Evolutionary conservation across 2,329 filamentous ascomycete genomes (phyloP).

Genomic region (Mycocentrospora acerina): DNA sequence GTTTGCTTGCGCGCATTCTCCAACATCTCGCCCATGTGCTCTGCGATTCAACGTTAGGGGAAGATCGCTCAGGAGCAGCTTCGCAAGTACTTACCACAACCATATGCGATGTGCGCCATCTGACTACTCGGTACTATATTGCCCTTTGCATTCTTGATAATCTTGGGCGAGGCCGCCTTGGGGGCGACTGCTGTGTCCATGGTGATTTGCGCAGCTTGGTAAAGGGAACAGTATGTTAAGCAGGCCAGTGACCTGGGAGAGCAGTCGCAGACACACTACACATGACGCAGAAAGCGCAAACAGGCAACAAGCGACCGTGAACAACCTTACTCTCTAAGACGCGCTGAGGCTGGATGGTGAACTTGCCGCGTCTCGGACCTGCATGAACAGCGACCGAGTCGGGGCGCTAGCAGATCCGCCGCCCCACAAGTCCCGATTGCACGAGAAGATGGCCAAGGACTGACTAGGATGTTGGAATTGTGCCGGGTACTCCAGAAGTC

Average conservation of each 20-base stretch:
- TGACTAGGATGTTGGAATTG: too few species aligned
- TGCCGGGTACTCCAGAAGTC: too few species aligned
- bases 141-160: conserved; percentile 46
- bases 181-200: conserved; percentile 45
- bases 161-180: conserved; percentile 47
- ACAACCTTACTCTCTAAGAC: neutral
- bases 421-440: neutral
- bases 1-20: conserved; percentile 68
- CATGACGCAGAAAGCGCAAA: conserved; percentile 20
- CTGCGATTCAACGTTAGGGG: conserved; percentile 47
- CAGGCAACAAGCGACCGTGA: conserved; percentile 1
- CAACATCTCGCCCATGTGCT: conserved; percentile 71
- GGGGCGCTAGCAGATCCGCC: conserved; percentile 27
- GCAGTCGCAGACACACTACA: conserved; percentile 6
- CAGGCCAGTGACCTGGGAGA: too few species aligned
- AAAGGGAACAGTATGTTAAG: too few species aligned
- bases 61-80: neutral
- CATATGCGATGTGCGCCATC: conserved; percentile 45
- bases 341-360: conserved; percentile 9
- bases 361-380: conserved; percentile 17
- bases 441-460: neutral
- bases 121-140: conserved; percentile 42
- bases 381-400: conserved; percentile 31
- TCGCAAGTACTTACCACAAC: conserved; percentile 41
- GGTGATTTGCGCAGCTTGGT: conserved; percentile 7